A percentile compares a stretch with the other conserved stretches of the same genome.
These are phyloP conservation scores for Exophiala viscosa DNA, from an alignment of 2,329 filamentous ascomycete genomes.

Conservation along the genomic window DNA sequence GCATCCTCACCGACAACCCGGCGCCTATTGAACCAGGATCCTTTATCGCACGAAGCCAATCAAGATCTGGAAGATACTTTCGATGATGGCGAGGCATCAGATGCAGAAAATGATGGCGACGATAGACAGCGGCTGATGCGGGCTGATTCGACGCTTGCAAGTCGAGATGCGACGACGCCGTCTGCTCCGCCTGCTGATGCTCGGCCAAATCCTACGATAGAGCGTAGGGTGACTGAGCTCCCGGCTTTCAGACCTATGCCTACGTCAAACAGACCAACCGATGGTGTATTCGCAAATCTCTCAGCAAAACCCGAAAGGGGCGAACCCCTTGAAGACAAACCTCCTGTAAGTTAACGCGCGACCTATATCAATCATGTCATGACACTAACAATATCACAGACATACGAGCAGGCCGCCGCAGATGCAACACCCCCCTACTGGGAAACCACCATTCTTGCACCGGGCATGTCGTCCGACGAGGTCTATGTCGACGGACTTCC, in stretches of 20 bases:
- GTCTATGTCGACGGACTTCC: conserved; percentile 96
- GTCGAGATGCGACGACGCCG: conserved; percentile 10
- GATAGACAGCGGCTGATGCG: conserved; percentile 85
- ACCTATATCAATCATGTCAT: not conserved
- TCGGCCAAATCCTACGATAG: conserved; percentile 30
- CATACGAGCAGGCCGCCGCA: conserved; percentile 96
- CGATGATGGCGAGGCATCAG: conserved; percentile 71
- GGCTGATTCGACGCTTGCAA: conserved; percentile 45
- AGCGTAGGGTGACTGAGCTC: conserved; percentile 52
- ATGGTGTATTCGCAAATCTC: conserved; percentile 95
- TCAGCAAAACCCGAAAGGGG: conserved; percentile 82
- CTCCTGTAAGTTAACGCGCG: conserved; percentile 67
- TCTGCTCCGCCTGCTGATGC: conserved; percentile 3
- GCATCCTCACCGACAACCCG: conserved; percentile 63
- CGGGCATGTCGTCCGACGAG: conserved; percentile 86
- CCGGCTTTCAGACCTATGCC: conserved; percentile 45
- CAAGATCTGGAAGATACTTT: conserved; percentile 89
- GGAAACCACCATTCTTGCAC: conserved; percentile 96
- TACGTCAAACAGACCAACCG: conserved; percentile 57
- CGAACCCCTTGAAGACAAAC: conserved; percentile 81
- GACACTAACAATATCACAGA: conserved; percentile 54
- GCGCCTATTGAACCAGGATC: conserved; percentile 52
- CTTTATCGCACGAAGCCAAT: conserved; percentile 59
- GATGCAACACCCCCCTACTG: conserved; percentile 96
- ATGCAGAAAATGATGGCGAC: conserved; percentile 69